phyloP scores from a whole-genome alignment of 768 basidiomycete species.

The Sarcodon sp. region DNA sequence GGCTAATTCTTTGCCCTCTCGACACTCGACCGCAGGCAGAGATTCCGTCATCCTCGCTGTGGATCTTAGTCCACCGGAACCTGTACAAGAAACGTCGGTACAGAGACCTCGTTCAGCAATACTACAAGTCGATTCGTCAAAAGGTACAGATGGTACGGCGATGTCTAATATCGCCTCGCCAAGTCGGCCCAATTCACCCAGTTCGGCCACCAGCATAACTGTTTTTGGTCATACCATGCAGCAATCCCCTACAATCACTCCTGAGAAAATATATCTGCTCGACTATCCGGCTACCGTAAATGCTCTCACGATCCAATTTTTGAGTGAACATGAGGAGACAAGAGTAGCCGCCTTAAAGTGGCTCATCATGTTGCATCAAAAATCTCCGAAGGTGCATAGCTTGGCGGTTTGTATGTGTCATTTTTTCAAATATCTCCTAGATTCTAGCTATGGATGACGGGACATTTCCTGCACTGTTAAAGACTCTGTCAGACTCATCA shows the following conservation, averaged over 20 bases:
- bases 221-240: slow-evolving; percentile 5
- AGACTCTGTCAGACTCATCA: slow-evolving; percentile 91
- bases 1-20: slow-evolving; percentile 27
- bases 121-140: background rate
- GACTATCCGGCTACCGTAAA: slow-evolving; percentile 91
- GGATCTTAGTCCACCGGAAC: slow-evolving; percentile 38
- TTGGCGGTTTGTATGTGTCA: background rate
- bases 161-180: slow-evolving; percentile 1
- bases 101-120: background rate
- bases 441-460: slow-evolving; percentile 94
- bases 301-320: slow-evolving; percentile 83
- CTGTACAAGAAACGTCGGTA: slow-evolving; percentile 16
- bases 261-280: slow-evolving; percentile 60
- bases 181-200: slow-evolving; percentile 20
- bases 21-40: slow-evolving; percentile 30
- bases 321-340: slow-evolving; percentile 96
- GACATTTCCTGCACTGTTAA: slow-evolving; percentile 89
- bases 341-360: slow-evolving; percentile 92
- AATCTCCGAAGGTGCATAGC: slow-evolving; percentile 74
- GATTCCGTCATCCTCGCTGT: slow-evolving; percentile 20
- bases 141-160: background rate
- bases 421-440: slow-evolving; percentile 23
- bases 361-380: slow-evolving; percentile 97
- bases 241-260: slow-evolving; percentile 13
- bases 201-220: slow-evolving; percentile 14